Conservation (phyloP, 2,329 filamentous ascomycete species). For the Graphium sp. region DNA sequence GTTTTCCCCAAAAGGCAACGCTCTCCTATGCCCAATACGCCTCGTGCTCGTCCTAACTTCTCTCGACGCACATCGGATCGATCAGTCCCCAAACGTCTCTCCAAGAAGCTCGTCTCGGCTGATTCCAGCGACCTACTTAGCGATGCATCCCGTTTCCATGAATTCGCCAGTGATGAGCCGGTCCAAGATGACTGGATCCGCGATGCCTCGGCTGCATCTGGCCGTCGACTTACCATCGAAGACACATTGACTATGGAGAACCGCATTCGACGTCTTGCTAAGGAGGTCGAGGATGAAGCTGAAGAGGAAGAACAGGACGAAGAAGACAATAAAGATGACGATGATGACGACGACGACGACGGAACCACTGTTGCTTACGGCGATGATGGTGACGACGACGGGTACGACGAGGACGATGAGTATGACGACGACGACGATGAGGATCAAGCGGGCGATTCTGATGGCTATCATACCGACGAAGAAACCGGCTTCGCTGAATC, state of each 20-base stretch:
- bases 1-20: no score
- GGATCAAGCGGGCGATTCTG: slow-evolving; percentile 30
- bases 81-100: no score
- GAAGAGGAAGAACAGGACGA: slow-evolving; percentile 31
- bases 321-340: slow-evolving; percentile 30
- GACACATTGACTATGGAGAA: slow-evolving; percentile 87
- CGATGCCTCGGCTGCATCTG: slow-evolving; percentile 45
- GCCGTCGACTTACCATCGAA: slow-evolving; percentile 64
- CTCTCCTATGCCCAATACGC: not conserved
- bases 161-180: slow-evolving; percentile 71
- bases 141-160: slow-evolving; percentile 59
- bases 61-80: no score
- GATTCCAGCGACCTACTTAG: slow-evolving; percentile 30
- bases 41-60: no score
- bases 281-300: slow-evolving; percentile 58
- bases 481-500: slow-evolving; percentile 53
- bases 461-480: slow-evolving; percentile 63
- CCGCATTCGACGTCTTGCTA: slow-evolving; percentile 66
- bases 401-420: slow-evolving; percentile 36
- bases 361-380: slow-evolving; percentile 36
- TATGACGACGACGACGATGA: slow-evolving; percentile 33
- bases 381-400: slow-evolving; percentile 27
- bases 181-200: slow-evolving; percentile 84
- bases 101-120: slow-evolving; percentile 33
- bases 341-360: slow-evolving; percentile 32